Percentiles rank a stretch among this genome's conserved stretches.
These are phyloP conservation scores for Linum trigynum DNA, from an alignment of 345 rosid genomes.

Conservation along the genomic window DNA sequence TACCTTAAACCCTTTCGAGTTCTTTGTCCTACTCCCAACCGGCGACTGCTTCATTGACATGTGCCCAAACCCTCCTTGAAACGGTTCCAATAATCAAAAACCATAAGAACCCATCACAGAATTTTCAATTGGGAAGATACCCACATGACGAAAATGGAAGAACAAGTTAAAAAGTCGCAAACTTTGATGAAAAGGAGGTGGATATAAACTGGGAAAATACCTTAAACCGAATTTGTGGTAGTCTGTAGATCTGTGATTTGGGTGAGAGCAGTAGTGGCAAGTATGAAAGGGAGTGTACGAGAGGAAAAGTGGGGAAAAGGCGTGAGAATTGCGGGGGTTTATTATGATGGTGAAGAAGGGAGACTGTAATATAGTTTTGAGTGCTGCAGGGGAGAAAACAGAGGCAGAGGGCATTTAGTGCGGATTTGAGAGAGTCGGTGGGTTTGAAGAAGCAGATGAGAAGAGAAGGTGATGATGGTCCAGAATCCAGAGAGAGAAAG, in stretches of 20 bases:
- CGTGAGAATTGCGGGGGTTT: too few relatives aligned
- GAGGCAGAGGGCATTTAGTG: background rate
- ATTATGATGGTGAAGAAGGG: background rate
- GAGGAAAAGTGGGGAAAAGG: too few relatives aligned
- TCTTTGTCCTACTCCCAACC: constrained; percentile 26
- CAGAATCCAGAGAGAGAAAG: background rate
- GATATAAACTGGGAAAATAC: too few relatives aligned
- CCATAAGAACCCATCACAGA: background rate
- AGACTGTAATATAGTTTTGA: background rate
- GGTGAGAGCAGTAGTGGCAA: too few relatives aligned
- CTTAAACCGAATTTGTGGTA: too few relatives aligned
- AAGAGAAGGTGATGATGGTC: background rate
- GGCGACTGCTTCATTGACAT: constrained; percentile 30
- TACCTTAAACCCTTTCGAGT: constrained; percentile 51
- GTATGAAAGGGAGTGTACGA: too few relatives aligned
- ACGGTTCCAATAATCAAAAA: background rate
- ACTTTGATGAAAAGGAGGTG: background rate
- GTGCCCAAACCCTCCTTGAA: background rate
- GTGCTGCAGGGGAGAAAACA: background rate
- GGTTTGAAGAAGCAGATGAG: background rate
- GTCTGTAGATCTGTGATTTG: too few relatives aligned
- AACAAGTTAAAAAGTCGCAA: too few relatives aligned
- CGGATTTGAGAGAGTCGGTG: background rate
- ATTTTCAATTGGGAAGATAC: too few relatives aligned
- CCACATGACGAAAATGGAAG: too few relatives aligned